These are phyloP conservation scores for Ophiosphaerella narmari DNA, from an alignment of 2,329 filamentous ascomycete species.

Conservation along the genomic window DNA sequence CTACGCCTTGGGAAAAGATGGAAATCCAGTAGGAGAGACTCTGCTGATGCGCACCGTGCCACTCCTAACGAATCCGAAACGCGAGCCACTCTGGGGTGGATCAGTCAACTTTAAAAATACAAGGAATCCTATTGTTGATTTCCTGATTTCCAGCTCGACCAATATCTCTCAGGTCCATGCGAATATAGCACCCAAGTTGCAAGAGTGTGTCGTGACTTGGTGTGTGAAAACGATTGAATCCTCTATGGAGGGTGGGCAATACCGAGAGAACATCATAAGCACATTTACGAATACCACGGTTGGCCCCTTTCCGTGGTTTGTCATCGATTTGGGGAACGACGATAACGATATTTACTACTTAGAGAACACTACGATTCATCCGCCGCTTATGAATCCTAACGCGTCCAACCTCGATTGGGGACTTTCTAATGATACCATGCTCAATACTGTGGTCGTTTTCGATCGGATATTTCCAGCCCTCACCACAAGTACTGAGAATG, in stretches of 20 bases:
- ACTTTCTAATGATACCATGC: background rate
- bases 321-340: background rate
- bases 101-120: slow-evolving; percentile 25
- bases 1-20: slow-evolving; percentile 4
- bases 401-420: background rate
- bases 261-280: slow-evolving; percentile 19
- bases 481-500: slow-evolving; percentile 5
- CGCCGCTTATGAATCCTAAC: background rate
- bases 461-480: slow-evolving; percentile 27
- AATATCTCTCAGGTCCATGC: slow-evolving; percentile 9
- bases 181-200: slow-evolving; percentile 8
- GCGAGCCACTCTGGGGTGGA: slow-evolving; percentile 9
- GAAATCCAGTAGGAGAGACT: slow-evolving; percentile 8
- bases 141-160: slow-evolving; percentile 11
- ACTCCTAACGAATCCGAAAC: background rate
- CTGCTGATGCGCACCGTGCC: slow-evolving; percentile 19
- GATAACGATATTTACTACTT: background rate
- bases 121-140: slow-evolving; percentile 19
- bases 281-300: slow-evolving; percentile 6
- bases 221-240: slow-evolving; percentile 36
- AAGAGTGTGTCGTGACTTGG: slow-evolving; percentile 33
- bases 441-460: slow-evolving; percentile 9
- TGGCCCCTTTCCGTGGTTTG: slow-evolving; percentile 19
- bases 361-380: slow-evolving; percentile 15
- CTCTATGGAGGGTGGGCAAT: slow-evolving; percentile 17